Evolutionary conservation across 768 basidiomycete genomes (phyloP), one percentile per base, ranked within the genome.

Genomic region (Nevesoporus exiguus): DNA sequence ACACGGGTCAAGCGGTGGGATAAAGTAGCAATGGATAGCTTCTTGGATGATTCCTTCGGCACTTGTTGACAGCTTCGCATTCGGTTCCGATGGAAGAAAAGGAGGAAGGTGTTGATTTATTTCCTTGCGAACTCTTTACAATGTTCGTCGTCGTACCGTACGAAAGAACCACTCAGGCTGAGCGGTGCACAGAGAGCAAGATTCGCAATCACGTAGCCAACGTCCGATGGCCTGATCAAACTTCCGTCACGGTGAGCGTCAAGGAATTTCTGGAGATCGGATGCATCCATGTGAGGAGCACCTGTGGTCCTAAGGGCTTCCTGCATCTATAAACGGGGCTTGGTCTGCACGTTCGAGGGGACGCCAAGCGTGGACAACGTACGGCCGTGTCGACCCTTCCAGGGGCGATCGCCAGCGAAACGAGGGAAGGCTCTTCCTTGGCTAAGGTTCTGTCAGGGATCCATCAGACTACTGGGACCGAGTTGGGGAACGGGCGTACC

Each of bases 341-440:
- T 49, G 24, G 42, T 27, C 2, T 27, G 40, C 47, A 34, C 14
- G 46, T 25, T 44, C 21, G 43, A 33, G 34, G 51, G 34, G 44
- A 19, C 14, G 45, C 51, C 25, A 22, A 19, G 37, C 11, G 33
- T 17, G 40, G 34, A 43, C 34, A 17, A 77, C 81, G 60, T 67
- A 91, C 93, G 25, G 71, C 73, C 8, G 93, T 95, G 56, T 95
- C 85, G 25, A 97, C 92, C 71, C 86, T 85, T 14, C 95, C 95
- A 0, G 95, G 95, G 4, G 93, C 82, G 3, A 97, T 61, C 15
- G 94, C 88, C 30, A 95, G 78, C 3, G 84, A 83, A 8, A 80
- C 76, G 34, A 97, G 73, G 31, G 77, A 74, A n/a, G 82, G 82
- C 68, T 97, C 93, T 67, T 97, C 95, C 61, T 81, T 81, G 17